Percentiles rank a stretch among this genome's conserved stretches.
phyloP scores from a whole-genome alignment of 208 protist species.

The Leishmania lainsoni region DNA sequence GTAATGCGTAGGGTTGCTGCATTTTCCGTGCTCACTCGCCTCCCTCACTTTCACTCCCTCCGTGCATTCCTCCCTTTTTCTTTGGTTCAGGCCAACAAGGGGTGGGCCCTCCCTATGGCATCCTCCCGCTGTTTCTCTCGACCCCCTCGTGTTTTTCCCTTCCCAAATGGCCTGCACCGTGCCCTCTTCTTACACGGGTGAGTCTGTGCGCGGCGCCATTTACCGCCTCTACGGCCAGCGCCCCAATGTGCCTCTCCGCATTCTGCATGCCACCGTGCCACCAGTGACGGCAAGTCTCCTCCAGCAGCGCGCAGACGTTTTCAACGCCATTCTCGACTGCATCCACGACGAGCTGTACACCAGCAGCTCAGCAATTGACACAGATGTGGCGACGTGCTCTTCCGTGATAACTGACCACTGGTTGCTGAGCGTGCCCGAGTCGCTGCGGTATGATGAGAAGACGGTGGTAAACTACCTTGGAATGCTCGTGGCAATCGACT shows the following conservation, averaged over 20 bases:
- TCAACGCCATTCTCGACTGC: conserved; percentile 9
- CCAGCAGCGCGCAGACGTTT: background rate
- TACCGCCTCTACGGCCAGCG: conserved; percentile 19
- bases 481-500: conserved; percentile 87
- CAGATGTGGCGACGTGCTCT: background rate
- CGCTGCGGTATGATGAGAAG: conserved; percentile 33
- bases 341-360: conserved; percentile 13
- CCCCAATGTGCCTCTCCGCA: background rate
- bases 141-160: background rate
- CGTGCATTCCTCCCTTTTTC: background rate
- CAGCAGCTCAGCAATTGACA: background rate
- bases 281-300: conserved; percentile 10
- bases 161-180: background rate
- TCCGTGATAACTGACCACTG: conserved; percentile 40
- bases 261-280: conserved; percentile 30
- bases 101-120: background rate
- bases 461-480: conserved; percentile 72
- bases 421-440: conserved; percentile 56
- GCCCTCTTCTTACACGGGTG: conserved; percentile 14
- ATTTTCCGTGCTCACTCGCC: background rate
- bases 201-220: conserved; percentile 20
- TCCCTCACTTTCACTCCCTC: background rate
- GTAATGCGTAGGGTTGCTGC: background rate
- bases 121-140: background rate
- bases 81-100: background rate